Base-by-base conservation (phyloP, 768 basidiomycete species). In the Butyriboletus loyo region DNA sequence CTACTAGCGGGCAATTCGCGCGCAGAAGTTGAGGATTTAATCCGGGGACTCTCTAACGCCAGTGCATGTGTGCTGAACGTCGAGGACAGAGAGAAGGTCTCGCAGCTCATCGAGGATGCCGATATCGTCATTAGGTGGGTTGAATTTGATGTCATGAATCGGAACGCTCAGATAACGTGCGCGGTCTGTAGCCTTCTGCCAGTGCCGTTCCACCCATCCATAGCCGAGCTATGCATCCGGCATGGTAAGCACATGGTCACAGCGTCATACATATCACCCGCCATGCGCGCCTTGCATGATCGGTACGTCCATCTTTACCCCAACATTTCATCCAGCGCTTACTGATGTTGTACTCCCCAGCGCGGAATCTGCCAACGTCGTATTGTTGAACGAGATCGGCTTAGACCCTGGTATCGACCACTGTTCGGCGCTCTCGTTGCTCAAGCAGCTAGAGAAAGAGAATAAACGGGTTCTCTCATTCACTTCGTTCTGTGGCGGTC, bases 321-420 rank as follows among this genome's bases (percentile, higher is more conserved):
- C 22, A 43, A 45, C 4, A 44, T 40, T 10, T 35, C 24, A n/a
- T 41, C n/a, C 17, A 7, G 34, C 10, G 3, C 31, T 48, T n/a
- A 21, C 30, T 6, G 17, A 28, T 9, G 22, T 15, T 31, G 7
- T 31, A 10, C 34, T 24, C n/a, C 2, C 13, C 52, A 87, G 90
- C 4, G 90, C 92, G 4, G 54, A 74, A 34, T 63, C 76, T 4
- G 78, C 83, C 1, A 80, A 81, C 31, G 80, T 95, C 7, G 72
- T 95, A 1, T 72, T 97, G 2, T 75, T 97, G 38, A 95, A 92
- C 58, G 95, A 98, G 69, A 91, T 96, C 34, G 89, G 90, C 1
- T 76, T 94, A 1, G 92, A 95, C 65, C 92, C 92, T 0, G 92
- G 92, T 2, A 85, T 95, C 49, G 92, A 94, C 68, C 92, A 94